Conservation (phyloP, 129 eudicot genomes). For the Pittosporum tobira region DNA sequence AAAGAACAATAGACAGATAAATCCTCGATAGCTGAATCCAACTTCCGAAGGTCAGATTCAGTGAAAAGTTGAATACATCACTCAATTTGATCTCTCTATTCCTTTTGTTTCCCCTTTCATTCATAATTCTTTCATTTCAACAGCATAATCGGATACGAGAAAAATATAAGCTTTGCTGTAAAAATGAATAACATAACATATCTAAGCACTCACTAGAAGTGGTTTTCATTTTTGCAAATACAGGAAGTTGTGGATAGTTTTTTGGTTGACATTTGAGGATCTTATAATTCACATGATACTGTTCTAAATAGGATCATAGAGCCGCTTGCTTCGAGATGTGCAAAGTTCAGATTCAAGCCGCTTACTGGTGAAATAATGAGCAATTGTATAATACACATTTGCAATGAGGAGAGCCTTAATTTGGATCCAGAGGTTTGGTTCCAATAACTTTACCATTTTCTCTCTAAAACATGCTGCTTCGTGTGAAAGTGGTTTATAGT, state of each 20-base stretch:
- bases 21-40: too few species aligned
- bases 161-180: too few species aligned
- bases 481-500: neutral
- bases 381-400: constrained; percentile 62
- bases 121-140: neutral
- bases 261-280: neutral
- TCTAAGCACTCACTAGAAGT: too few species aligned
- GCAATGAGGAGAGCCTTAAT: constrained; percentile 76
- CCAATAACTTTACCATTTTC: neutral
- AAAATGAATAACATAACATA: too few species aligned
- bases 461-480: neutral
- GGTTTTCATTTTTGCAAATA: too few species aligned
- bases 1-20: too few species aligned
- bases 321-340: constrained; percentile 99
- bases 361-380: constrained; percentile 85
- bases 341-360: constrained; percentile 94
- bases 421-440: constrained; percentile 68
- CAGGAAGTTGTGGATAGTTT: neutral
- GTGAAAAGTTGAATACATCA: too few species aligned
- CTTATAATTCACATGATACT: constrained; percentile 1
- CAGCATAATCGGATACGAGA: neutral
- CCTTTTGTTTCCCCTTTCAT: neutral
- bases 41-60: too few species aligned
- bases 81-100: too few species aligned
- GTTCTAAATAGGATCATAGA: constrained; percentile 68